Evolutionary conservation across 192 early-diverging fungal genomes (phyloP), one percentile per base, ranked within the genome.

Genomic region (Backusella luteola): DNA sequence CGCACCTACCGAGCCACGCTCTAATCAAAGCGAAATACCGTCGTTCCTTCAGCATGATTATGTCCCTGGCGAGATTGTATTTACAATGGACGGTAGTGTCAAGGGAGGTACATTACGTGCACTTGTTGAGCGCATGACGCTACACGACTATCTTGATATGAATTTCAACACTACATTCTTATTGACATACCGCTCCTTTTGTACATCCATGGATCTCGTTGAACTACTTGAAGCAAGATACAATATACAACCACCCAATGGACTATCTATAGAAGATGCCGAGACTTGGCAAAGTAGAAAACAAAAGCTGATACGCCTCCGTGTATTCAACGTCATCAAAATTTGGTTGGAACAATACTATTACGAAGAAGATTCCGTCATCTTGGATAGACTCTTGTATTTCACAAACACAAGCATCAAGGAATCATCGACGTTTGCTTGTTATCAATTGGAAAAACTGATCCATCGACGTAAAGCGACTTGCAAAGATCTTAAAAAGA

Each of bases 181-280:
- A 71, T 84, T 99, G 42, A 98, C 98, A 1, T 99, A 97, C 85
- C 94, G 95, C 29, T 96, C 96, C 7, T 98, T 98, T 76, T 92
- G 92, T 3, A 91, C 91, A 0, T 91, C 95, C 0, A 86, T 85
- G 14, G 91, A 94, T 72, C 85, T 99, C 9, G 87, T 97, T 39
- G 85, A 88, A 7, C 77, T 90, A 23, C 85, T 99, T 66, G 90
- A 91, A 77, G 79, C 80, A 35, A 90, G 98, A 77, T 99, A 94
- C 83, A 81, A 85, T 66, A 90, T 98, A 39, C 70, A 86, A 71
- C 92, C 95, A 15, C 96, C 96, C 0, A 42, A 69, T n/a, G 89
- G 84, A 8, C 74, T 99, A 53, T 83, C 78, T 4, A 76, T 75
- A 0, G 79, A 87, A 29, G 93, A 99, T 81, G 59, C 90, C 34